Evolutionary conservation across 1,284 basidiomycete genomes (phyloP).

Genomic region (Golubevia pallescens): DNA sequence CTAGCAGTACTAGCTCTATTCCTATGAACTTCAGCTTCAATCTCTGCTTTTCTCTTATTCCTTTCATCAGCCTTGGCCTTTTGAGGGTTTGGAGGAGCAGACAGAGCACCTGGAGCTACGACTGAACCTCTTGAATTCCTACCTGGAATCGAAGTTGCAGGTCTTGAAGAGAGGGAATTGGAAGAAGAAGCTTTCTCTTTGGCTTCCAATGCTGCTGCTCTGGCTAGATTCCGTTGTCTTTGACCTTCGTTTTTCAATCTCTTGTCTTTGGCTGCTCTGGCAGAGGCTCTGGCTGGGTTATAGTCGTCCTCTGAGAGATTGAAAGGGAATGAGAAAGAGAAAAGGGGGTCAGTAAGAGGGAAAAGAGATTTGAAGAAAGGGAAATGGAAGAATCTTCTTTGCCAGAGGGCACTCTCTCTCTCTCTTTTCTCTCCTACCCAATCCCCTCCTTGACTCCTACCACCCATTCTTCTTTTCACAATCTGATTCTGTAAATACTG

Average conservation of each 20-base stretch:
- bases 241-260: conserved; percentile 45
- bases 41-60: conserved; percentile 34
- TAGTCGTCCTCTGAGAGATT: conserved; percentile 44
- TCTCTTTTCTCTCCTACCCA: background rate
- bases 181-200: background rate
- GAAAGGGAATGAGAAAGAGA: background rate
- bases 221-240: conserved; percentile 36
- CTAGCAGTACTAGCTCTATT: conserved; percentile 34
- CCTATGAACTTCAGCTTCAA: conserved; percentile 38
- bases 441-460: too few species aligned
- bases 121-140: too few species aligned
- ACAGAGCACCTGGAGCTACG: too few species aligned
- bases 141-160: background rate
- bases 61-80: conserved; percentile 25
- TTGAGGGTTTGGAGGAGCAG: conserved; percentile 9
- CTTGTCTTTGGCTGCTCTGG: conserved; percentile 37
- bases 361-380: background rate
- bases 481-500: background rate
- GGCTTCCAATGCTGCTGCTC: conserved; percentile 6
- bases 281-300: conserved; percentile 45
- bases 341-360: background rate
- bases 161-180: background rate
- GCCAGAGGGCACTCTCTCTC: background rate
- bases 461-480: background rate
- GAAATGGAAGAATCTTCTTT: background rate